Evolutionary conservation across 2,329 filamentous ascomycete genomes (phyloP).

Genomic region (Apiospora saccharicola): DNA sequence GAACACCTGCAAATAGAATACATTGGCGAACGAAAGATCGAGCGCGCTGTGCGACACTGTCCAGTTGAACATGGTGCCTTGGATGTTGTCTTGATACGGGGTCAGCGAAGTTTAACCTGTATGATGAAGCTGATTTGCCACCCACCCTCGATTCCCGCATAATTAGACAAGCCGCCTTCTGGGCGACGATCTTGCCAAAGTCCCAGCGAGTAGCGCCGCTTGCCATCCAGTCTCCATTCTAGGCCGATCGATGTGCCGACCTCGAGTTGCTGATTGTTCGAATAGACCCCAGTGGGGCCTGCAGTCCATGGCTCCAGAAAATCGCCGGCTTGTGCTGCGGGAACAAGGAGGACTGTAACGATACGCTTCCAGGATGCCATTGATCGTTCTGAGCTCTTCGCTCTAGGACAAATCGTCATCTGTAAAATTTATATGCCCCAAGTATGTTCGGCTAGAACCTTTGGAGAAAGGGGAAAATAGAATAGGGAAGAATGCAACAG

Average conservation of each 20-base stretch:
- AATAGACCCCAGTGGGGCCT: not conserved
- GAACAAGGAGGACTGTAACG: not conserved
- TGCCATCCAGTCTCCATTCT: not conserved
- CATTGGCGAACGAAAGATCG: not conserved
- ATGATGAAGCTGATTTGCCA: not conserved
- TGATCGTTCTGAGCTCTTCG: not conserved
- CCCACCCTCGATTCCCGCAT: not conserved
- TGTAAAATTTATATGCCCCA: not conserved
- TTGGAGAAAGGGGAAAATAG: not conserved
- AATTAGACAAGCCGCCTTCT: not conserved
- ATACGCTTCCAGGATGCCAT: not conserved
- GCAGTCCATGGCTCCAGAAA: not conserved
- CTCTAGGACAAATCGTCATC: not conserved
- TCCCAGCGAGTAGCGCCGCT: not conserved
- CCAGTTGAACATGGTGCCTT: not conserved
- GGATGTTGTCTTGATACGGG: not conserved
- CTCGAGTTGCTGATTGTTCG: not conserved
- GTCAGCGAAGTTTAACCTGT: not conserved
- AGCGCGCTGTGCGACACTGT: not conserved
- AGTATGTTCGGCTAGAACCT: not conserved
- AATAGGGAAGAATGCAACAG: not conserved
- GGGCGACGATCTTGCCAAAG: not conserved
- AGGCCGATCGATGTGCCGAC: not conserved
- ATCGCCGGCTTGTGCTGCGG: not conserved
- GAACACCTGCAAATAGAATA: not conserved